These are phyloP conservation scores for Lagenaria siceraria DNA, from an alignment of 306 rosid species.

Conservation along the genomic window DNA sequence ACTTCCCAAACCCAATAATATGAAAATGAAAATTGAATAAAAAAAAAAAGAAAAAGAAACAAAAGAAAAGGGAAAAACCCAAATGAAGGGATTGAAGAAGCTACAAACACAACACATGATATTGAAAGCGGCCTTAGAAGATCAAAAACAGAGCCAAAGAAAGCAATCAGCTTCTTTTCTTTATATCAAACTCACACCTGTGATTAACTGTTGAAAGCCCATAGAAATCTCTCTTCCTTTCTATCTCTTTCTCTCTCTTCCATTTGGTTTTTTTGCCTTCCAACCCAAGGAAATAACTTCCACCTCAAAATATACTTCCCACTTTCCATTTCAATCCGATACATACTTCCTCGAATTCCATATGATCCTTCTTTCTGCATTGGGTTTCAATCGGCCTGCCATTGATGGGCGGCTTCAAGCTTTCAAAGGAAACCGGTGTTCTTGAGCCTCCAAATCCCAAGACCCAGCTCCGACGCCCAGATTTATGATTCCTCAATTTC, in stretches of 20 bases:
- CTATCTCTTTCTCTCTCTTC: not conserved
- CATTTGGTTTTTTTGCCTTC: not conserved
- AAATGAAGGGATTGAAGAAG: not conserved
- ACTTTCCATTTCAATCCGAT: slow-evolving; percentile 5
- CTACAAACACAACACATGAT: slow-evolving; percentile 1
- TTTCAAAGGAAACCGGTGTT: not conserved
- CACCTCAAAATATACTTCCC: not conserved
- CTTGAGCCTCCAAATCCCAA: not conserved
- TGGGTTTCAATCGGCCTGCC: slow-evolving; percentile 5
- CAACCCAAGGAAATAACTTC: not conserved
- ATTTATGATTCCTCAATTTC: not conserved
- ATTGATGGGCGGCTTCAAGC: not conserved
- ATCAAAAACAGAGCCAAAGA: not conserved
- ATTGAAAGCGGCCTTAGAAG: not conserved
- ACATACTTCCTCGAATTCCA: not conserved
- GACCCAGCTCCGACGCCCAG: not conserved
- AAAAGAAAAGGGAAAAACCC: not conserved
- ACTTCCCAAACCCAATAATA: not conserved
- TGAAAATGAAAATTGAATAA: not conserved
- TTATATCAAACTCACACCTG: not conserved
- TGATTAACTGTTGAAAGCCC: not conserved
- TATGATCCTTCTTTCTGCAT: not conserved
- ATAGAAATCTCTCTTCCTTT: not conserved
- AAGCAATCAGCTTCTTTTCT: not conserved
- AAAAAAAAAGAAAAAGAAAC: no score